Base-by-base conservation (phyloP, 2,329 filamentous ascomycete genomes). In the Penicillium palitans region DNA sequence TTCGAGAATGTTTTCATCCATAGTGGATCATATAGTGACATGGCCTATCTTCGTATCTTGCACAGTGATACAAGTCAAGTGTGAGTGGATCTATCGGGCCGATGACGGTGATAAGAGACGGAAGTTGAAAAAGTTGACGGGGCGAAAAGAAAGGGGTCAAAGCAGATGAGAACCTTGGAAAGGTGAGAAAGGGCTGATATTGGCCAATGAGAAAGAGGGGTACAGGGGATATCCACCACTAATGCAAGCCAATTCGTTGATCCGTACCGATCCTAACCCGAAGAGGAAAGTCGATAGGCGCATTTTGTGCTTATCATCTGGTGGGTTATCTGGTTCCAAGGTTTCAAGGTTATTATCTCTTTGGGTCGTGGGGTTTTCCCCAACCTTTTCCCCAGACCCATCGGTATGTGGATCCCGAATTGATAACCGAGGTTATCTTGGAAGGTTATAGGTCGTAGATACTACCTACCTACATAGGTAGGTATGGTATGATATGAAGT, bases 361-460 rank as follows among this genome's bases (percentile, higher is more conserved):
- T 17, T 35, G 31, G 33, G 19, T 21, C 39, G 39, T 42, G 44
- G 44, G n/a, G 29, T 25, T n/a, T 40, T 19, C 42, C 33, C 56
- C 61, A 55, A 59, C n/a, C 39, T 49, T 49, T 60, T 57, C 65
- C 64, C 66, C 60, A 64, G 62, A 59, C 50, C 47, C 44, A 40
- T 67, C 66, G 66, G 65, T n/a, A 60, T 57, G 66, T 68, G 64
- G 66, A 64, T 55, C 55, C 66, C 66, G 65, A 68, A 68, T 21
- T 33, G 21, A 53, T 29, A 47, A 33, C 45, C 45, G 45, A 47
- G 45, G 45, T 4, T 47, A 47, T 25, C 21, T 24, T 12, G 3
- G 9, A 29, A 29, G 29, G 10, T 12, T 15, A 41, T 40, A 19
- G 12, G 29, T 8, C 12, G 29, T 9, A 31, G 29, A 31, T 31